These are phyloP conservation scores for Starmerella sp. DNA, from an alignment of 805 yeast genomes.

Conservation along the genomic window DNA sequence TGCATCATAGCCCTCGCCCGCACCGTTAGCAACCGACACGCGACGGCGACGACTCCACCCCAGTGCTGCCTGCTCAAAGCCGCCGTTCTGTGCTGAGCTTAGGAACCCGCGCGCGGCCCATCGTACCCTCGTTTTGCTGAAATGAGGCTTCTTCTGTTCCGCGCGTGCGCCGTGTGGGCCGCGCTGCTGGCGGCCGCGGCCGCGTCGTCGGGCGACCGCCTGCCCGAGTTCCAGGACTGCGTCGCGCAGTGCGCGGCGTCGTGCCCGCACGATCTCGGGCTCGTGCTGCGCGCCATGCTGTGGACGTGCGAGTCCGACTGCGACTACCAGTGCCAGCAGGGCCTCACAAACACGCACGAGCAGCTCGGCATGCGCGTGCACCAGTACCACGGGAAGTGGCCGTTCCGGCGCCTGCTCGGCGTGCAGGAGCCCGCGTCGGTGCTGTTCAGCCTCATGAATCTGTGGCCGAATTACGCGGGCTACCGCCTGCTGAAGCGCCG, in stretches of 20 bases:
- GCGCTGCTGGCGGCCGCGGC: not conserved
- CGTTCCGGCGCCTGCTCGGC: slow-evolving; percentile 66
- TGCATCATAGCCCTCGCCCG: no score
- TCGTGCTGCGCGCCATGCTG: slow-evolving; percentile 35
- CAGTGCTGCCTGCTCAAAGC: no score
- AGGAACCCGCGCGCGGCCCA: no score
- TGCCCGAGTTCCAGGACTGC: slow-evolving; percentile 40
- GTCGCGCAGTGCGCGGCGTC: slow-evolving; percentile 31
- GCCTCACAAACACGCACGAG: slow-evolving; percentile 47
- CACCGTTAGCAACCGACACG: no score
- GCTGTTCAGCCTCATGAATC: slow-evolving; percentile 62
- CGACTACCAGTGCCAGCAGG: slow-evolving; percentile 85
- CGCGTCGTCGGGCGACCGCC: slow-evolving; percentile 44
- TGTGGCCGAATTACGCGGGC: slow-evolving; percentile 48
- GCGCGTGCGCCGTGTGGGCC: not conserved
- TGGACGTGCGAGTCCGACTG: slow-evolving; percentile 79
- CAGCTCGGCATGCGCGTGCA: slow-evolving; percentile 41
- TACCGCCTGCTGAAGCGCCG: slow-evolving; percentile 31
- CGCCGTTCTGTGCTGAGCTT: no score
- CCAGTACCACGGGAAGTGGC: slow-evolving; percentile 98
- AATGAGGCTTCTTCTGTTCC: not conserved
- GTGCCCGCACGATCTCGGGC: slow-evolving; percentile 30
- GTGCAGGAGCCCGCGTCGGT: slow-evolving; percentile 77
- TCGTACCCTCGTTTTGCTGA: no score
- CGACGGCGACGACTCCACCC: no score